phyloP scores from a whole-genome alignment of 106 monocot species.

The Chionographis japonica region DNA sequence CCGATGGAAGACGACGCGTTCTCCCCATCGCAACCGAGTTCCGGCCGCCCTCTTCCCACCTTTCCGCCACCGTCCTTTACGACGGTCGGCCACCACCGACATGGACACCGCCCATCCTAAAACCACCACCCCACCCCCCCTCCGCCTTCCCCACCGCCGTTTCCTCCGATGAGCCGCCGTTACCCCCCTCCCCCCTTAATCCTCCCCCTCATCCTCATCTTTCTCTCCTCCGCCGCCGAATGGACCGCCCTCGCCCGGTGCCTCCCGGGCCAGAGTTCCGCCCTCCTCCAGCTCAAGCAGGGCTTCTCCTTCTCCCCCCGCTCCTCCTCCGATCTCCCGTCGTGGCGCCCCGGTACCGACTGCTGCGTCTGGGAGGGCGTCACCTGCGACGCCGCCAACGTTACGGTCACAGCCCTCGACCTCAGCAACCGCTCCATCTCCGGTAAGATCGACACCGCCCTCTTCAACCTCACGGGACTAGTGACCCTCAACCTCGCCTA shows the following conservation, averaged over 20 bases:
- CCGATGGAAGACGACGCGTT: neutral
- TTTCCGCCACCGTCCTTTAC: neutral
- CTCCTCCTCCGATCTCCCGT: slow-evolving; percentile 6
- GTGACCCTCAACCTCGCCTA: slow-evolving; percentile 30
- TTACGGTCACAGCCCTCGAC: slow-evolving; percentile 41
- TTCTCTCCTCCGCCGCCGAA: neutral
- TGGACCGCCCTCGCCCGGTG: neutral
- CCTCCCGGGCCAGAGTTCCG: slow-evolving; percentile 5
- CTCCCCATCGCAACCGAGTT: neutral
- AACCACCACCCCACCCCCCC: neutral
- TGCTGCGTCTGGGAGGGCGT: slow-evolving; percentile 64
- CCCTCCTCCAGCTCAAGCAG: slow-evolving; percentile 22
- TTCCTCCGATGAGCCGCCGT: neutral
- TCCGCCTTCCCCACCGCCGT: neutral
- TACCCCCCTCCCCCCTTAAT: neutral
- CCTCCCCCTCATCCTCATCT: neutral
- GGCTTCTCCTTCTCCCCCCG: slow-evolving; percentile 4
- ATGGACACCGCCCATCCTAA: neutral
- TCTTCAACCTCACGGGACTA: slow-evolving; percentile 52
- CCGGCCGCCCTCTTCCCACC: neutral
- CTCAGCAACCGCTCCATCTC: slow-evolving; percentile 28
- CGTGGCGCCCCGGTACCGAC: slow-evolving; percentile 30
- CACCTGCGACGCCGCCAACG: slow-evolving; percentile 16
- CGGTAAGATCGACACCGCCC: slow-evolving; percentile 14
- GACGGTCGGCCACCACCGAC: neutral